phyloP scores from a whole-genome alignment of 2,329 filamentous ascomycete genomes.

The Pyricularia pennisetigena region DNA sequence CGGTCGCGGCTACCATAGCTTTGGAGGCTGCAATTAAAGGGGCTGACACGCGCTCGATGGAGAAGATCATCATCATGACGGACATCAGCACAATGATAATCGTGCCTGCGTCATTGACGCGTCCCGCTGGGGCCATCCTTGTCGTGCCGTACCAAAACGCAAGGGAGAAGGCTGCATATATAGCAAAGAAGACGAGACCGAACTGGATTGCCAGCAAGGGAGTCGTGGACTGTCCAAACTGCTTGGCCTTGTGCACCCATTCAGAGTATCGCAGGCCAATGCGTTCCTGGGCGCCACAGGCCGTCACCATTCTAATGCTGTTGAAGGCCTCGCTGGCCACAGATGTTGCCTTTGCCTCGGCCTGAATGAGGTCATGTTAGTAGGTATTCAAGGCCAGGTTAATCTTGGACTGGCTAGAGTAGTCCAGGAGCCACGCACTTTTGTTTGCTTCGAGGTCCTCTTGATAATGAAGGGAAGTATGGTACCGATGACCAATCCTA shows the following conservation, averaged over 20 bases:
- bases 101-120: conserved; percentile 37
- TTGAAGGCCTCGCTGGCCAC: conserved; percentile 52
- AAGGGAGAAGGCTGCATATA: conserved; percentile 43
- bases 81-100: conserved; percentile 49
- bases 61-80: conserved; percentile 47
- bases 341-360: conserved; percentile 47
- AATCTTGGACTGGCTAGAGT: conserved; percentile 10
- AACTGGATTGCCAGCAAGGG: conserved; percentile 44
- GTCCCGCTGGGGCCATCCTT: conserved; percentile 34
- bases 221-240: conserved; percentile 35
- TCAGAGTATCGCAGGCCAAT: conserved; percentile 41
- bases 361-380: conserved; percentile 8
- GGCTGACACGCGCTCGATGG: conserved; percentile 45
- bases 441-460: conserved; percentile 32
- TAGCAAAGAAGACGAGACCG: conserved; percentile 43
- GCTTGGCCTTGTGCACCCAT: conserved; percentile 44
- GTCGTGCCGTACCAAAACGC: conserved; percentile 52
- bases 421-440: conserved; percentile 13
- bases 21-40: conserved; percentile 49
- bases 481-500: conserved; percentile 34
- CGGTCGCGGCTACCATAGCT: conserved; percentile 45
- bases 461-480: conserved; percentile 48
- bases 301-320: conserved; percentile 51
- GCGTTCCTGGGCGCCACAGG: conserved; percentile 49
- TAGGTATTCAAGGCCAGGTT: neutral